Evolutionary conservation across 768 basidiomycete species (phyloP), one percentile per base, ranked within the genome.

Genomic region (Trametopsis cervina): DNA sequence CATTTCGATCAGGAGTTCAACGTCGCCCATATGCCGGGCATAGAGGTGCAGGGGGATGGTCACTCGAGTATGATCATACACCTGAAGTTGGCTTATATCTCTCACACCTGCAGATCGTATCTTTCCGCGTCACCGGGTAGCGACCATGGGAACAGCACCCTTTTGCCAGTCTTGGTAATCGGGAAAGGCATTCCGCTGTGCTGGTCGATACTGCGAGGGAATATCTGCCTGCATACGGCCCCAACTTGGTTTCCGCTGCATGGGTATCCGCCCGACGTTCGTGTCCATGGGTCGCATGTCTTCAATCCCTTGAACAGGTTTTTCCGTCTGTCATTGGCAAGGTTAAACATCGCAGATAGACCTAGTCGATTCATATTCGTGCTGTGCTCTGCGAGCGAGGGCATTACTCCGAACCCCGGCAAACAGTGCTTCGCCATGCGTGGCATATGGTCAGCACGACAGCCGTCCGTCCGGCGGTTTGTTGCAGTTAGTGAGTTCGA

Each of bases 301-400:
- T 44, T n/a, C 22, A 46, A 35, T 33, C 41, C 20, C 21, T 50
- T 36, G 49, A n/a, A 48, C 46, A 54, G 54, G 57, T 61, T 61
- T 61, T 51, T 51, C 60, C 60, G 60, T 48, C 52, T 39, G 46
- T 20, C 39, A 42, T 52, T 33, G 43, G 42, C 45, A 51, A 55
- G 57, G 57, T 52, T 57, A 57, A 59, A 59, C 51, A 39, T 59
- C 57, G 60, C 60, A 26, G 52, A 53, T 57, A 38, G 46, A 48
- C 57, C 48, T 44, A 37, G 46, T 13, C 33, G 15, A 44, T 17
- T 49, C 55, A 27, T 48, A 46, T 41, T 20, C 42, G 15, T 15
- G 23, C 36, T 36, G 40, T 26, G 24, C 37, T 20, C 27, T 38
- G 39, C 41, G 47, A 47, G 60, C 60, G 60, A 59, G 56, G 58